Percentiles rank a stretch among this genome's conserved stretches.
Conservation (phyloP, 148 eudicot genomes). For the Beta vulgaris region DNA sequence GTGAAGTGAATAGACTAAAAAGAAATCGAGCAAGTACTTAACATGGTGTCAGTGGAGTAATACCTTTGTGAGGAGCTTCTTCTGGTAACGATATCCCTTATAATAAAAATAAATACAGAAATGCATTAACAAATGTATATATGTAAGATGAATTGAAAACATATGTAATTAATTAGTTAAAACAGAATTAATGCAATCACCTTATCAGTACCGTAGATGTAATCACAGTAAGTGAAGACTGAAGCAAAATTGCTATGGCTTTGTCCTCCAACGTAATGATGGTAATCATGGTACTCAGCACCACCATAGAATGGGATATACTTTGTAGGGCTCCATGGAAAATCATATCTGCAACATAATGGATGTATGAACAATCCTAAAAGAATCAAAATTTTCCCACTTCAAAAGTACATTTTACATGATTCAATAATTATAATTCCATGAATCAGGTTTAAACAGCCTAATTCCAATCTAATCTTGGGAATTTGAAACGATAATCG, state of each 20-base stretch:
- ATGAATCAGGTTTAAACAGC: too few relatives aligned
- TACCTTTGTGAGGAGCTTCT: slow-evolving; percentile 85
- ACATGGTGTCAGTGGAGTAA: too few relatives aligned
- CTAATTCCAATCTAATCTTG: too few relatives aligned
- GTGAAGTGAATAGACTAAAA: too few relatives aligned
- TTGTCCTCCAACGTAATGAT: slow-evolving; percentile 94
- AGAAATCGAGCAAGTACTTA: too few relatives aligned
- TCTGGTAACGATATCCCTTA: slow-evolving; percentile 91
- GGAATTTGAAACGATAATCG: too few relatives aligned
- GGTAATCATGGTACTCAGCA: slow-evolving; percentile 95
- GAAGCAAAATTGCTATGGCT: slow-evolving; percentile 99
- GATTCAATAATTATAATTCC: too few relatives aligned
- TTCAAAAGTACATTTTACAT: too few relatives aligned
- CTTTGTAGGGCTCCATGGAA: slow-evolving; percentile 87
- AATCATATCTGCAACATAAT: slow-evolving; percentile 62
- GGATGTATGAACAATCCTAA: too few relatives aligned
- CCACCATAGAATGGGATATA: slow-evolving; percentile 96
- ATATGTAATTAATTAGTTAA: neutral
- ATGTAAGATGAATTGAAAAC: slow-evolving; percentile 18
- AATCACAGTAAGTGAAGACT: slow-evolving; percentile 96
- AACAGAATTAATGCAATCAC: slow-evolving; percentile 36
- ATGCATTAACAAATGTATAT: slow-evolving; percentile 20
- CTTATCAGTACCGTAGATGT: slow-evolving; percentile 97
- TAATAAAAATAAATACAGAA: slow-evolving; percentile 22
- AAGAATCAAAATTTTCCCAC: too few relatives aligned